Conservation (phyloP, 768 basidiomycete species). For the Hypsizygus marmoreus region DNA sequence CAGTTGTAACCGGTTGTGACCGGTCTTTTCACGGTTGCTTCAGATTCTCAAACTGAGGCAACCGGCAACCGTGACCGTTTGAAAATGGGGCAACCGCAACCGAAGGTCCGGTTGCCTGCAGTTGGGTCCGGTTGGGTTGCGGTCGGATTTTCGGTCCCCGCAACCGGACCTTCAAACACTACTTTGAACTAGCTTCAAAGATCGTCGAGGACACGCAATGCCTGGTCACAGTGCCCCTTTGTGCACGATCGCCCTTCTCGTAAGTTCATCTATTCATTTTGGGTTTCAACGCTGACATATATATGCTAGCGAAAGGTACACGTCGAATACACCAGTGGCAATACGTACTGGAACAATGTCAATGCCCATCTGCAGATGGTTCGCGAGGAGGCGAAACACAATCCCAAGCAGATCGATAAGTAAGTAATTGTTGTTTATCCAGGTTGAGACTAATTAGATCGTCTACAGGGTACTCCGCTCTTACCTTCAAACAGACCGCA, state of each 20-base stretch:
- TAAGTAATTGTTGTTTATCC: neutral
- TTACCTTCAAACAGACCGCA: conserved; percentile 5
- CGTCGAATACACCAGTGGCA: neutral
- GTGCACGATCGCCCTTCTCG: conserved; percentile 21
- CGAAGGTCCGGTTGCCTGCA: too few species aligned
- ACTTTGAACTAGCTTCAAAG: conserved; percentile 14
- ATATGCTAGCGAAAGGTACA: conserved; percentile 17
- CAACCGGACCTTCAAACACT: too few species aligned
- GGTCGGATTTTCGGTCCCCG: too few species aligned
- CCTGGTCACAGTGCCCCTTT: conserved; percentile 13
- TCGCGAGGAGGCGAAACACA: conserved; percentile 6
- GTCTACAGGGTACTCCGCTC: conserved; percentile 6
- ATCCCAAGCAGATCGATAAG: conserved; percentile 12
- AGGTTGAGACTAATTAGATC: neutral
- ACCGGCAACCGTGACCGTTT: too few species aligned
- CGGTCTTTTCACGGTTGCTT: too few species aligned
- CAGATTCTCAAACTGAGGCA: too few species aligned
- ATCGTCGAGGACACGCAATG: conserved; percentile 18
- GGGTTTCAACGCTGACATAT: neutral
- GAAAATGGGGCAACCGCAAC: too few species aligned
- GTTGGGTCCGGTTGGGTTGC: too few species aligned
- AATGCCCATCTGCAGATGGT: conserved; percentile 11
- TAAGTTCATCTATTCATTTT: conserved; percentile 6
- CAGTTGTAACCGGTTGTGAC: too few species aligned
- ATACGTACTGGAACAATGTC: conserved; percentile 20